Evolutionary conservation across 2,329 filamentous ascomycete genomes (phyloP), one percentile per base, ranked within the genome.

Genomic region (Aureobasidium sp.): DNA sequence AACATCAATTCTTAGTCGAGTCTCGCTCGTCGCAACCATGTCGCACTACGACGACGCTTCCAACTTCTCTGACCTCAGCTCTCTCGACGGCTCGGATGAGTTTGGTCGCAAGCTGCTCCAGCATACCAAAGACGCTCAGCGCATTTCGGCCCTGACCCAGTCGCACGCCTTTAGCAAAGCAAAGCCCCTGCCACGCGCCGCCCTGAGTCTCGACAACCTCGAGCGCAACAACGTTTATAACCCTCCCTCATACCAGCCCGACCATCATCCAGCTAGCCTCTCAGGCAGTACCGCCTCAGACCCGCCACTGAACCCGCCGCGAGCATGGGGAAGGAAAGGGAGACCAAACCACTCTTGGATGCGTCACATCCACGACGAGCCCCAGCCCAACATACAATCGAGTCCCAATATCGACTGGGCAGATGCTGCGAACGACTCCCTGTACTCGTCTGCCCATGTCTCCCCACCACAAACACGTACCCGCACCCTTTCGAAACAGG

Each of bases 251-350:
- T 13, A 39, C 9, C 13, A 32, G 21, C 16, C 25, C 6, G 27
- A 37, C 2, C 42, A 36, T 5, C 34, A 34, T 5, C 45, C 61
- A 7, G 34, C 53, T 21, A 71, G 70, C 39, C 63, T 61, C 47
- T 67, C 65, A 13, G 76, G 75, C 67, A 73, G 67, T 54, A 74
- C 70, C 34, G 65, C 65, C 32, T 76, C 73, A 32, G 76, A 78
- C 61, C 77, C 77, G 29, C 74, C 77, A 3, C 65, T 79, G 41
- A 76, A 76, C 39, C 68, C 75, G 62, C 79, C 79, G 41, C 67
- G 72, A 44, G 69, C 74, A 64, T 81, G 79, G 79, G 79, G 78
- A n/a, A 68, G 76, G 60, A 79, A 77, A 67, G 74, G 70, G 30
- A 74, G 74, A 61, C 67, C 70, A 10, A 71, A 68, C 49, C 70